These are phyloP conservation scores for Candida sphagnicola DNA, from an alignment of 805 yeast species.

Conservation along the genomic window DNA sequence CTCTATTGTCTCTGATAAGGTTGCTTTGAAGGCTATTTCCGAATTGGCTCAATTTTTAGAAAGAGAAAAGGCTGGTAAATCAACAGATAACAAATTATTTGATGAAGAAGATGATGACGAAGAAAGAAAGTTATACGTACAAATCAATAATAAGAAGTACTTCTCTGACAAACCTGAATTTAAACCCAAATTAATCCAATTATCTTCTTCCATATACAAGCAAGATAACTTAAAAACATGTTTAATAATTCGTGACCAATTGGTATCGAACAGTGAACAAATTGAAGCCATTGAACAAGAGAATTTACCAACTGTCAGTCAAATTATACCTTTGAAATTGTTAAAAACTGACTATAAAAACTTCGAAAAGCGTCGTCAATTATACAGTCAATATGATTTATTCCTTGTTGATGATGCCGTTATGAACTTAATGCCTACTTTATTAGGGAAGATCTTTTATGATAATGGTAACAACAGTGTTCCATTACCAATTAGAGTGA, in stretches of 20 bases:
- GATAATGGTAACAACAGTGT: conserved; percentile 45
- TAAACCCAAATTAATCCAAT: conserved; percentile 48
- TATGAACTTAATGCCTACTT: conserved; percentile 73
- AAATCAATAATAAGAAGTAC: conserved; percentile 62
- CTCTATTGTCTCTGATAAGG: conserved; percentile 17
- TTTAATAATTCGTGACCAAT: conserved; percentile 63
- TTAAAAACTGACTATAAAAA: conserved; percentile 82
- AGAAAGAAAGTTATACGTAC: conserved; percentile 52
- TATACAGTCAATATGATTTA: conserved; percentile 63
- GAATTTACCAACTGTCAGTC: conserved; percentile 41
- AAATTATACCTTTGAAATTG: conserved; percentile 67
- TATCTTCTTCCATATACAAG: conserved; percentile 45
- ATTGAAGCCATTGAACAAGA: conserved; percentile 45
- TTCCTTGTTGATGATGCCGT: conserved; percentile 84
- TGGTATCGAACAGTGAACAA: conserved; percentile 40
- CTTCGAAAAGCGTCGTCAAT: conserved; percentile 82
- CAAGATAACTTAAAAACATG: conserved; percentile 48
- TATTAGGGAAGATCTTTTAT: conserved; percentile 78
- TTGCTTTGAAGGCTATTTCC: conserved; percentile 46
- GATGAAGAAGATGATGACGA: conserved; percentile 49
- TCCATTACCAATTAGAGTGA: conserved; percentile 42
- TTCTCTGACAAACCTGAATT: conserved; percentile 56
- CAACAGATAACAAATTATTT: conserved; percentile 41
- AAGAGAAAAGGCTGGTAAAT: conserved; percentile 25
- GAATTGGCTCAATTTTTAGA: conserved; percentile 64